Conservation (phyloP, 2,329 filamentous ascomycete genomes). For the Fusarium keratoplasticum region DNA sequence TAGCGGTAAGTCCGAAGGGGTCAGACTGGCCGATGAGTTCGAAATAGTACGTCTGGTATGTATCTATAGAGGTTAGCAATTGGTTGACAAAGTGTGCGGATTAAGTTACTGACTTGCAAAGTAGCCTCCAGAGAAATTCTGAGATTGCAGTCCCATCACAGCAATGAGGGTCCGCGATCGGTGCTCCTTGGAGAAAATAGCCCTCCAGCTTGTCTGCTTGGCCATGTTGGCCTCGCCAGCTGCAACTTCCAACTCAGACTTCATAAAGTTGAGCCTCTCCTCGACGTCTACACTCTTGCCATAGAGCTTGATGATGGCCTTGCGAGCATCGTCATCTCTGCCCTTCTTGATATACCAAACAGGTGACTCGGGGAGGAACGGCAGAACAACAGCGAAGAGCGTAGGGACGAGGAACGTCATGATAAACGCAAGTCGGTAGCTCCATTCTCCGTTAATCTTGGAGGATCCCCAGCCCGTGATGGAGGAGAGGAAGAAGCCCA, state of each 20-base stretch:
- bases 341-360: slow-evolving; percentile 47
- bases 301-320: slow-evolving; percentile 42
- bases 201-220: slow-evolving; percentile 45
- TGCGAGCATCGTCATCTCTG: slow-evolving; percentile 42
- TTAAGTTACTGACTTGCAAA: slow-evolving; percentile 42
- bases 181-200: slow-evolving; percentile 47
- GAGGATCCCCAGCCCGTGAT: slow-evolving; percentile 44
- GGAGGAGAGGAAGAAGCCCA: slow-evolving; percentile 46
- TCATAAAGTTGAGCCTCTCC: slow-evolving; percentile 40
- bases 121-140: slow-evolving; percentile 47
- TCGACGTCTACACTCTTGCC: slow-evolving; percentile 37
- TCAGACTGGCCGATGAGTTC: slow-evolving; percentile 47
- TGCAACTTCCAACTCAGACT: slow-evolving; percentile 41
- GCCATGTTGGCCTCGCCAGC: slow-evolving; percentile 39
- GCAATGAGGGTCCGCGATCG: slow-evolving; percentile 41
- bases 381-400: slow-evolving; percentile 38
- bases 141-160: slow-evolving; percentile 42
- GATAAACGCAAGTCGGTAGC: slow-evolving; percentile 42
- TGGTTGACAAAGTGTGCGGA: neutral
- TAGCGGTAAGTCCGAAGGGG: slow-evolving; percentile 45
- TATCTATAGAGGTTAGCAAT: slow-evolving; percentile 31
- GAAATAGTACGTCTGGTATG: slow-evolving; percentile 47
- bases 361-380: slow-evolving; percentile 44
- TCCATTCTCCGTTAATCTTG: slow-evolving; percentile 44
- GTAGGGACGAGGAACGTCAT: slow-evolving; percentile 46